phyloP scores from a whole-genome alignment of 768 basidiomycete genomes.

The Scleroderma citrinum region DNA sequence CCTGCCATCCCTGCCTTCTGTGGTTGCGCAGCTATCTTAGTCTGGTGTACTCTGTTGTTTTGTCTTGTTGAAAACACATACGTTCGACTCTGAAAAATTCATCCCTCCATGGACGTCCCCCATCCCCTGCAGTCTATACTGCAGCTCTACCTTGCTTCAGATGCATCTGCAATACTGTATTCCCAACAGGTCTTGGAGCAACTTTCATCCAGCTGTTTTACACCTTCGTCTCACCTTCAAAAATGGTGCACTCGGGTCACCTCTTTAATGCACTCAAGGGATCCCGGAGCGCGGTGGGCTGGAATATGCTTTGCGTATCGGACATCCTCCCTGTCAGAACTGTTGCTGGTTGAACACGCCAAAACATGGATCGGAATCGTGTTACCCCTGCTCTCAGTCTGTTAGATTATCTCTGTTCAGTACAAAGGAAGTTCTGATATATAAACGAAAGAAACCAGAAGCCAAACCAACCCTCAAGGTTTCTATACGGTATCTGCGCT shows the following conservation, averaged over 20 bases:
- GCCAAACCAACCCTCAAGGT: constrained; percentile 53
- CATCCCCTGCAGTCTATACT: constrained; percentile 60
- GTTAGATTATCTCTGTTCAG: constrained; percentile 28
- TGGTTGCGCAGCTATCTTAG: too few relatives aligned
- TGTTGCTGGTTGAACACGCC: constrained; percentile 61
- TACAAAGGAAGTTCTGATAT: constrained; percentile 10
- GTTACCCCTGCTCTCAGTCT: constrained; percentile 64
- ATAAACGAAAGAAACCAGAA: constrained; percentile 61
- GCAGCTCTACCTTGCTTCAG: constrained; percentile 68
- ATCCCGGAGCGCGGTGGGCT: constrained; percentile 73
- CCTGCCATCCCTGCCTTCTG: too few relatives aligned
- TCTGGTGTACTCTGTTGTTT: too few relatives aligned
- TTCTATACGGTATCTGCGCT: constrained; percentile 55
- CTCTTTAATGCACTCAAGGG: constrained; percentile 72
- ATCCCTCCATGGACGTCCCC: constrained; percentile 37
- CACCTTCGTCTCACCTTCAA: constrained; percentile 57
- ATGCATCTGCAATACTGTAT: constrained; percentile 52
- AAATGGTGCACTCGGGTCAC: constrained; percentile 76
- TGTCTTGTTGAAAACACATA: constrained; percentile 16
- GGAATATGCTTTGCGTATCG: constrained; percentile 71
- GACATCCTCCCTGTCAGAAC: constrained; percentile 52
- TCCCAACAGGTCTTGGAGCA: constrained; percentile 53
- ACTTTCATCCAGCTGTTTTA: constrained; percentile 48
- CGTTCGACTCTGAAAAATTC: not conserved
- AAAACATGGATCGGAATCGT: constrained; percentile 65